Evolutionary conservation across 2,329 filamentous ascomycete species (phyloP), one percentile per base, ranked within the genome.

Genomic region (Sclerotinia nivalis): DNA sequence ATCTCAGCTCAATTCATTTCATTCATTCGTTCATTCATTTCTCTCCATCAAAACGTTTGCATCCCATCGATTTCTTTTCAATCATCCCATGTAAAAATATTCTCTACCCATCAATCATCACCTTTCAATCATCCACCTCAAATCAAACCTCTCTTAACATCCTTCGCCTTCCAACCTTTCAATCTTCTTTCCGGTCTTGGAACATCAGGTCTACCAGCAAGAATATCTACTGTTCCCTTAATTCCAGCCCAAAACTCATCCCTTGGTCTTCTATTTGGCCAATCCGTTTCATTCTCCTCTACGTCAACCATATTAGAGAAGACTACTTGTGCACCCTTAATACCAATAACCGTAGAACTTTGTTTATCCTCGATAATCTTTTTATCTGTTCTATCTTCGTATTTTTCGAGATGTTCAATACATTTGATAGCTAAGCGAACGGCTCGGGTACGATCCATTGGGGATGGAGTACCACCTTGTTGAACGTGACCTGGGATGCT

Each of bases 371-470:
- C 85, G 72, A 89, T 88, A 72, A 97, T 91, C 72, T 89, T 88
- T 52, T 88, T 83, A 71, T 87, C 86, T 49, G 86, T 84, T 75
- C 88, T 88, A 65, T 88, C 88, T 9, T 89, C 89, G 77, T 89
- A 97, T 31, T 82, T 81, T 82, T 99, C 96, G 5, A 99, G 84
- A 78, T 97, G 93, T 83, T 97, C 89, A 78, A 98, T 91, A 79
- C 93, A 97, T 82, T 94, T 95, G 81, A 98, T 96, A 13, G 94
- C 93, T 77, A 99, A 89, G 65, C 96, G 88, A 34, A 97, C 91
- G 2, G 96, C 95, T 60, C 96, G 89, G 76, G 95, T 94, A 69
- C 96, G 91, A 81, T 99, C 96, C 94, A 99, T 98, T 9, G 96
- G 89, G 3, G 93, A 96, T 0, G 96, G 96, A 56, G 92, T 93